Percentiles rank a stretch among this genome's conserved stretches.
These are phyloP conservation scores for Claviceps purpurea DNA, from an alignment of 2,329 filamentous ascomycete species.

Conservation along the genomic window DNA sequence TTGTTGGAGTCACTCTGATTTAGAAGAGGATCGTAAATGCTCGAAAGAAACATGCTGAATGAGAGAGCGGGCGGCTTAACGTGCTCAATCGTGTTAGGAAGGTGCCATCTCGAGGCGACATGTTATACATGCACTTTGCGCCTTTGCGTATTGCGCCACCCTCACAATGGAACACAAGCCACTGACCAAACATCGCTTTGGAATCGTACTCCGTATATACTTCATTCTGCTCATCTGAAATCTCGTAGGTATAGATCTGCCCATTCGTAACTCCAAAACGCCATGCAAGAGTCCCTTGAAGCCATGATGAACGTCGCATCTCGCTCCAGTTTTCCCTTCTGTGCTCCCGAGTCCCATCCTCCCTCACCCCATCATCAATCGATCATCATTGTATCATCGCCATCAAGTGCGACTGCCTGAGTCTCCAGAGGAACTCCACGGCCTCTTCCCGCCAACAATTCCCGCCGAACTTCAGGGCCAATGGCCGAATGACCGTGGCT, in stretches of 20 bases:
- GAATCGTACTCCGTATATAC: background rate
- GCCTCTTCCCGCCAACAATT: conserved; percentile 76
- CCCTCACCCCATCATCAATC: conserved; percentile 23
- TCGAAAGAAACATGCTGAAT: background rate
- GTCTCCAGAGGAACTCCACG: conserved; percentile 57
- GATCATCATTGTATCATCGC: conserved; percentile 86
- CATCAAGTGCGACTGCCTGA: conserved; percentile 43
- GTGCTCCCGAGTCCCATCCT: background rate
- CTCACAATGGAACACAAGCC: background rate
- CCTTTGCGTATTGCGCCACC: background rate
- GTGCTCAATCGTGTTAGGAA: background rate
- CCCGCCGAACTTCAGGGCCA: conserved; percentile 78
- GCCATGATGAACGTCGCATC: conserved; percentile 3
- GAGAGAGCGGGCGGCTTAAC: background rate
- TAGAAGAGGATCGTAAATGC: background rate
- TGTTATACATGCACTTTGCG: background rate
- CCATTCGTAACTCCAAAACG: conserved; percentile 8
- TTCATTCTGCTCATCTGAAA: background rate
- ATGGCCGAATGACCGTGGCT: conserved; percentile 78
- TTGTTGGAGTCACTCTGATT: background rate
- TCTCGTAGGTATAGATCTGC: background rate
- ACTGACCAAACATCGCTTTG: background rate
- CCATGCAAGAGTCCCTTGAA: conserved; percentile 9
- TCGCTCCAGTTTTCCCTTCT: background rate
- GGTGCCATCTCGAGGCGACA: background rate